Conservation (phyloP, 2,329 filamentous ascomycete species). For the Verticillium tricorpus region DNA sequence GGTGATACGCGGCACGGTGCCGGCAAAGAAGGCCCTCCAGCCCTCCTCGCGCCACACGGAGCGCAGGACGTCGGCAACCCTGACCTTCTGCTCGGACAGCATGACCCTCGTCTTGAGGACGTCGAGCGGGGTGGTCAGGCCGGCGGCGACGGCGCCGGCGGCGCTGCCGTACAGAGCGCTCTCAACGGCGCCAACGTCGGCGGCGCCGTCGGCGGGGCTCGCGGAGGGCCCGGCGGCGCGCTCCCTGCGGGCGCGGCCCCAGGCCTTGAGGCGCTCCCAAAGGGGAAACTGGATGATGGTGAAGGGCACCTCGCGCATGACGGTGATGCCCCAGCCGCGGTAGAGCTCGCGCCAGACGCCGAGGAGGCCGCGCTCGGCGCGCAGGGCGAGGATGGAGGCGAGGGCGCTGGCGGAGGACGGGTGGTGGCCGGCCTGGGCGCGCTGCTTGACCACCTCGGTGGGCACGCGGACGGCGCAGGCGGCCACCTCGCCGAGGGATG, state of each 20-base stretch:
- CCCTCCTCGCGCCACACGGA: slow-evolving; percentile 63
- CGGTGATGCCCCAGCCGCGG: slow-evolving; percentile 85
- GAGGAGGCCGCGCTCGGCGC: slow-evolving; percentile 35
- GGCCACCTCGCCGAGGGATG: slow-evolving; percentile 80
- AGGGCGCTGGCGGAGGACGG: slow-evolving; percentile 65
- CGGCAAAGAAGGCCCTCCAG: slow-evolving; percentile 66
- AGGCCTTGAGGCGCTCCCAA: slow-evolving; percentile 88
- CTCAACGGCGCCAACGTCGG: slow-evolving; percentile 64
- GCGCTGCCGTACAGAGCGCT: slow-evolving; percentile 81
- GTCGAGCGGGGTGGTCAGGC: slow-evolving; percentile 85
- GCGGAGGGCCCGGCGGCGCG: slow-evolving; percentile 4
- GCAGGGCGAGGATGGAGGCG: slow-evolving; percentile 59
- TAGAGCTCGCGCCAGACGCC: slow-evolving; percentile 82
- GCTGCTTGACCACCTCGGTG: slow-evolving; percentile 95
- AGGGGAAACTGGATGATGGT: slow-evolving; percentile 96
- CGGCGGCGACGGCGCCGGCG: slow-evolving; percentile 81
- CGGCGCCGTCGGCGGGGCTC: slow-evolving; percentile 11
- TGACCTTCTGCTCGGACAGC: slow-evolving; percentile 68
- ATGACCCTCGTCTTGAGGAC: slow-evolving; percentile 97
- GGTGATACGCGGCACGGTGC: slow-evolving; percentile 74
- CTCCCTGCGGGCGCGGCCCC: slow-evolving; percentile 41
- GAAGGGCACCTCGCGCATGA: slow-evolving; percentile 94
- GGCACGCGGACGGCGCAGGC: slow-evolving; percentile 91
- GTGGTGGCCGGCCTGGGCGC: slow-evolving; percentile 84
- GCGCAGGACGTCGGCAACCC: slow-evolving; percentile 54